Evolutionary conservation across 805 yeast genomes (phyloP).

Genomic region (Schizosaccharomyces octosporus): DNA sequence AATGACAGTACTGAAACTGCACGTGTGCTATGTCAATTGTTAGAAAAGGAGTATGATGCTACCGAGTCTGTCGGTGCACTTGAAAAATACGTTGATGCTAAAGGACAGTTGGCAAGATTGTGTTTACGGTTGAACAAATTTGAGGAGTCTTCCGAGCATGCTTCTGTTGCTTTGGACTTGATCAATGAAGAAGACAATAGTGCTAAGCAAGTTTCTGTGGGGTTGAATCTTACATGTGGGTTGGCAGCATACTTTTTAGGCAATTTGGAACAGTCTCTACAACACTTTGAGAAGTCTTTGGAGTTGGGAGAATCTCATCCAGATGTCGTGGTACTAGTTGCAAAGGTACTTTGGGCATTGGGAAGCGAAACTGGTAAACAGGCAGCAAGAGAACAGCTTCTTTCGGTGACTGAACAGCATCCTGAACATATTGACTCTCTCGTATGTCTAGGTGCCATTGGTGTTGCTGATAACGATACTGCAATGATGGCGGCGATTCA

Average conservation of each 20-base stretch:
- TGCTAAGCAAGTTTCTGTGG: slow-evolving; percentile 13
- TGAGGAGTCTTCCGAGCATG: slow-evolving; percentile 29
- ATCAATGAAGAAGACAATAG: slow-evolving; percentile 8
- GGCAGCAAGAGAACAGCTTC: slow-evolving; percentile 66
- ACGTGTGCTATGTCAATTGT: slow-evolving; percentile 19
- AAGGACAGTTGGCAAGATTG: slow-evolving; percentile 49
- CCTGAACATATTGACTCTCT: slow-evolving; percentile 49
- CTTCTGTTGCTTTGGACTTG: slow-evolving; percentile 23
- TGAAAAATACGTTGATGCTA: slow-evolving; percentile 29
- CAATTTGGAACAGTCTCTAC: slow-evolving; percentile 40
- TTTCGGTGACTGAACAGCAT: slow-evolving; percentile 31
- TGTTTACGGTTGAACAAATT: slow-evolving; percentile 35
- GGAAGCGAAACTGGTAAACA: slow-evolving; percentile 54
- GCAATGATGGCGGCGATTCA: slow-evolving; percentile 36
- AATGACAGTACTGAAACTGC: slow-evolving; percentile 28
- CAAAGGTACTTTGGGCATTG: slow-evolving; percentile 57
- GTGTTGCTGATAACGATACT: slow-evolving; percentile 34
- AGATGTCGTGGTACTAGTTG: slow-evolving; percentile 43
- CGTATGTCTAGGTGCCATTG: slow-evolving; percentile 55
- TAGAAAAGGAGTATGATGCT: slow-evolving; percentile 34
- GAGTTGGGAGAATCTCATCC: slow-evolving; percentile 30
- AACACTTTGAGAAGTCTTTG: slow-evolving; percentile 41
- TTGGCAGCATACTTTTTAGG: slow-evolving; percentile 38
- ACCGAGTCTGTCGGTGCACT: slow-evolving; percentile 26
- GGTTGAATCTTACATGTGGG: slow-evolving; percentile 50